phyloP scores from a whole-genome alignment of 2,329 filamentous ascomycete species.

The Botrytis fragariae region DNA sequence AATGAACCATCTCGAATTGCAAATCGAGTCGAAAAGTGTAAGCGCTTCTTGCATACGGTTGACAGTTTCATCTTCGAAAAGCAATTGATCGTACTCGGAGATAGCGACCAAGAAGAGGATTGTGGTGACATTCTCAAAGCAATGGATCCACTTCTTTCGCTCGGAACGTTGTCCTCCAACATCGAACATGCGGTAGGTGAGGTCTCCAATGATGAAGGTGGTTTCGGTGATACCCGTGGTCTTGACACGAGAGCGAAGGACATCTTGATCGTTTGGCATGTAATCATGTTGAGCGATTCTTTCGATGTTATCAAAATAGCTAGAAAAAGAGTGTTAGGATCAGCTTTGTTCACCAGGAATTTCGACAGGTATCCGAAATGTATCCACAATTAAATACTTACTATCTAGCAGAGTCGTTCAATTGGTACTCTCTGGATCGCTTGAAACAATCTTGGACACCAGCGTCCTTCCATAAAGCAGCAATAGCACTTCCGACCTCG shows the following conservation, averaged over 20 bases:
- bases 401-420: slow-evolving; percentile 96
- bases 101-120: slow-evolving; percentile 93
- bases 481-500: slow-evolving; percentile 78
- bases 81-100: slow-evolving; percentile 93
- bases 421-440: slow-evolving; percentile 81
- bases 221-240: slow-evolving; percentile 97
- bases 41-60: slow-evolving; percentile 91
- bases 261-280: slow-evolving; percentile 90
- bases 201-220: slow-evolving; percentile 84
- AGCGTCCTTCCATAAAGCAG: slow-evolving; percentile 76
- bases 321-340: slow-evolving; percentile 40
- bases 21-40: slow-evolving; percentile 83
- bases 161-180: slow-evolving; percentile 73
- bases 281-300: slow-evolving; percentile 74
- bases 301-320: slow-evolving; percentile 80
- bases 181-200: slow-evolving; percentile 93
- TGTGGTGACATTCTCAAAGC: slow-evolving; percentile 79
- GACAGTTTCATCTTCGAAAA: slow-evolving; percentile 95
- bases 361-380: not conserved
- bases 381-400: slow-evolving; percentile 47
- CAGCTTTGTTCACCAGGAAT: not conserved
- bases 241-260: slow-evolving; percentile 83
- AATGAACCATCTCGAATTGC: slow-evolving; percentile 87
- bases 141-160: slow-evolving; percentile 78
- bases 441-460: slow-evolving; percentile 87